Evolutionary conservation across 202 grass and related monocot species (phyloP), one percentile per base, ranked within the genome.

Genomic region (Zoysia matrella): DNA sequence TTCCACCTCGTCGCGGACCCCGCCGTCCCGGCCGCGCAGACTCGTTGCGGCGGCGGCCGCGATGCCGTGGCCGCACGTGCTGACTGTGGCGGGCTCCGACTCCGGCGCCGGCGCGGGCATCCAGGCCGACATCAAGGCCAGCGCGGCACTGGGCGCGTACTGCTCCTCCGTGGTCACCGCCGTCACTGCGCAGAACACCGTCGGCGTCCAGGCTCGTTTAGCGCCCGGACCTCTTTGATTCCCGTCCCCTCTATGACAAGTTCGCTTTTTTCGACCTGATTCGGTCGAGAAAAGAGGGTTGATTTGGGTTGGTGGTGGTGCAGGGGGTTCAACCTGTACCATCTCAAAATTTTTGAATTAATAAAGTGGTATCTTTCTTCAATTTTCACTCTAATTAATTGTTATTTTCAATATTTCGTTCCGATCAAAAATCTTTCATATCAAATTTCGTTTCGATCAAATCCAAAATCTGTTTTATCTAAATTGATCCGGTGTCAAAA

Each of bases 111-210:
- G 95, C 54, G 95, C 95, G 48, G 95, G 92, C 13, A 78, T 95
- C 76, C 90, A 98, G 87, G 95, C 92, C 14, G 95, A 98, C 80
- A 80, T 98, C 86, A 98, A 98, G 82, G 82, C 90, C 55, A 95
- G 90, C 78, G 90, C 88, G 18, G 95, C 90, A 36, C 81, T 93
- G 14, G 95, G 95, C 11, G 92, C 88, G 7, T 98, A 95, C 77
- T 98, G 95, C 84, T 95, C 95, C 36, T 88, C 92, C 54, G 95
- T 95, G 50, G 50, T 98, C 85, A 95, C 95, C 11, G 95, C 92
- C 43, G 87, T 95, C 78, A 98, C 95, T 8, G 92, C 95, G 60
- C 92, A 98, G 86, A 98, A 98, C 76, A 98, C 95, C 7, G 83
- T 89, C 69, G 95, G 92, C 64, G 92, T 98, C 52, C 95, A 98